phyloP scores from a whole-genome alignment of 495 filamentous ascomycete genomes.

The Gamarada debralockiae region DNA sequence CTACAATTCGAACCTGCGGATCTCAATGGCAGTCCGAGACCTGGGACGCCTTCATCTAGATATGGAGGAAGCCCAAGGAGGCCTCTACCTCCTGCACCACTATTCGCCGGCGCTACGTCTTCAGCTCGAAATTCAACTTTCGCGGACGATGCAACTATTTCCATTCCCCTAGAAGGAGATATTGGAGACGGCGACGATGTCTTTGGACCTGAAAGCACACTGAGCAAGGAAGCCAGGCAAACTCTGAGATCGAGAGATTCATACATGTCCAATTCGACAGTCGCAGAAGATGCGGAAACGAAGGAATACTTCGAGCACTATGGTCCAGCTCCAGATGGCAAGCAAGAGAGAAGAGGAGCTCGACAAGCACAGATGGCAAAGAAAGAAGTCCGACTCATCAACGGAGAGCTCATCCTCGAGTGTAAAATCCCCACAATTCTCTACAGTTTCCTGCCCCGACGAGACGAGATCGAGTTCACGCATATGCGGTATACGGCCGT shows the following conservation, averaged over 20 bases:
- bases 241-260: constrained; percentile 50
- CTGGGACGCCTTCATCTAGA: constrained; percentile 81
- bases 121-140: constrained; percentile 31
- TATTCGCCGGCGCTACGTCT: constrained; percentile 58
- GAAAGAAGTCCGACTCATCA: constrained; percentile 93
- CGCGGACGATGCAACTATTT: constrained; percentile 49
- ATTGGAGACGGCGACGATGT: constrained; percentile 63
- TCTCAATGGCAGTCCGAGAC: constrained; percentile 83
- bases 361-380: constrained; percentile 84
- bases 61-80: constrained; percentile 82
- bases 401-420: constrained; percentile 95
- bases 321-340: constrained; percentile 79
- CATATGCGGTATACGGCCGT: constrained; percentile 99
- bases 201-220: constrained; percentile 62
- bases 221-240: constrained; percentile 29
- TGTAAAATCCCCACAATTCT: constrained; percentile 99
- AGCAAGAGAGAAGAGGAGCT: constrained; percentile 80
- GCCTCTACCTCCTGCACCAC: constrained; percentile 86
- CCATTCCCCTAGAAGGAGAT: constrained; percentile 53
- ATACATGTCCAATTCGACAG: constrained; percentile 53
- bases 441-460: constrained; percentile 86
- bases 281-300: constrained; percentile 47
- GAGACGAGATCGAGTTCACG: constrained; percentile 94
- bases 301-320: constrained; percentile 66
- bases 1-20: constrained; percentile 80